phyloP scores from a whole-genome alignment of 176 grass and related monocot genomes.

The Oryza nivara region DNA sequence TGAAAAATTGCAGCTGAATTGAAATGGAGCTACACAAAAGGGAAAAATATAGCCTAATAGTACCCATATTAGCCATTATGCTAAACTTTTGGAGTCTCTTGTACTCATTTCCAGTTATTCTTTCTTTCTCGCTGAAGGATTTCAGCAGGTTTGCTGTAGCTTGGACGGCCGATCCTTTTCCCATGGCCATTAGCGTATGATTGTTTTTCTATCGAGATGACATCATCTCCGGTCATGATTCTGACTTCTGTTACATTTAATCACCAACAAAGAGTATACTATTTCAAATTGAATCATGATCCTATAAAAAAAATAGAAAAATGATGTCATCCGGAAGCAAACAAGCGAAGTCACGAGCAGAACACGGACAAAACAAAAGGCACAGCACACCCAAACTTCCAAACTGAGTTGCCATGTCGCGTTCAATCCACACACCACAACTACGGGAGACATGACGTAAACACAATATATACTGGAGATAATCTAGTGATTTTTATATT shows the following conservation, averaged over 20 bases:
- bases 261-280: neutral
- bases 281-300: no score
- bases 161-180: neutral
- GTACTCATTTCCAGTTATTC: neutral
- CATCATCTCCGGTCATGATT: neutral
- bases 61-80: neutral
- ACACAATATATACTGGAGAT: neutral
- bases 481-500: neutral
- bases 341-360: constrained; percentile 10
- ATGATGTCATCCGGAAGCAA: constrained; percentile 18
- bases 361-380: neutral
- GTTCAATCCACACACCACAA: neutral
- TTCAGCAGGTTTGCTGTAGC: neutral
- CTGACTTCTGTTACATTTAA: neutral
- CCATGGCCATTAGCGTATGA: neutral
- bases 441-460: neutral
- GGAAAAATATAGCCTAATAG: neutral
- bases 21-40: constrained; percentile 21
- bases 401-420: neutral
- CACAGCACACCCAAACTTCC: neutral
- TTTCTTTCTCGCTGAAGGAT: neutral
- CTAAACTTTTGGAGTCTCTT: neutral
- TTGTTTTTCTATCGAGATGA: neutral
- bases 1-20: constrained; percentile 2
- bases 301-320: no score